A percentile compares a stretch with the other conserved stretches of the same genome.
Conservation (phyloP, 2,329 filamentous ascomycete genomes). For the Byssoonygena ceratinophila region DNA sequence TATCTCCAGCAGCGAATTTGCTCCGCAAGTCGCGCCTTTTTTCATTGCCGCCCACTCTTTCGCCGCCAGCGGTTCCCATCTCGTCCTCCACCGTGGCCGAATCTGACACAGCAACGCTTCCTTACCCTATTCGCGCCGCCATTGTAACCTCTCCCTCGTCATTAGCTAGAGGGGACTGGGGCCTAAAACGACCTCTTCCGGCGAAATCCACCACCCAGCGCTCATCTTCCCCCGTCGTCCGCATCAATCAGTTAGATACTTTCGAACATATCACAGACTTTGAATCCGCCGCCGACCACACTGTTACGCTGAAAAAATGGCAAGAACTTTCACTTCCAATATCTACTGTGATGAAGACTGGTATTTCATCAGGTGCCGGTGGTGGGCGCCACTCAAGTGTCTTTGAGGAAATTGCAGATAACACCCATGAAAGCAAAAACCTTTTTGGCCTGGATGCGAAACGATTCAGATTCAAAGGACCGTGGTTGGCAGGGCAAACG, state of each 20-base stretch:
- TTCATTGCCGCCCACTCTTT: conserved; percentile 67
- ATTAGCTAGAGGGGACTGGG: conserved; percentile 75
- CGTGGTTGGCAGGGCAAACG: conserved; percentile 48
- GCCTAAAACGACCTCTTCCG: conserved; percentile 75
- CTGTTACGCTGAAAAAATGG: conserved; percentile 71
- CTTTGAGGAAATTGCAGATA: conserved; percentile 22
- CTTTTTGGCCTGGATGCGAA: conserved; percentile 24
- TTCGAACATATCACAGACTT: conserved; percentile 85
- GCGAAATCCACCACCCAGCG: conserved; percentile 61
- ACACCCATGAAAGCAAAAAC: conserved; percentile 17
- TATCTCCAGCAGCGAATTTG: conserved; percentile 55
- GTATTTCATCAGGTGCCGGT: conserved; percentile 9
- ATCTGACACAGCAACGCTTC: conserved; percentile 61
- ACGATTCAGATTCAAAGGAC: conserved; percentile 50
- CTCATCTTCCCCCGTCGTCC: conserved; percentile 59
- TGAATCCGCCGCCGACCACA: conserved; percentile 69
- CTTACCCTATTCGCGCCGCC: conserved; percentile 71
- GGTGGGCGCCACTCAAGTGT: conserved; percentile 20
- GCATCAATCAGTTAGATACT: conserved; percentile 69
- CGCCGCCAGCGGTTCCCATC: conserved; percentile 46
- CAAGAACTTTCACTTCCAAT: conserved; percentile 69
- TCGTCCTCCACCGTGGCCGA: conserved; percentile 40
- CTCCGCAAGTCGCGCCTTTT: conserved; percentile 84
- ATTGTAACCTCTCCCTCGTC: conserved; percentile 68
- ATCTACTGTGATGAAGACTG: conserved; percentile 36